These are phyloP conservation scores for Dalbergia cochinchinensis DNA, from an alignment of 306 rosid genomes.

Conservation along the genomic window DNA sequence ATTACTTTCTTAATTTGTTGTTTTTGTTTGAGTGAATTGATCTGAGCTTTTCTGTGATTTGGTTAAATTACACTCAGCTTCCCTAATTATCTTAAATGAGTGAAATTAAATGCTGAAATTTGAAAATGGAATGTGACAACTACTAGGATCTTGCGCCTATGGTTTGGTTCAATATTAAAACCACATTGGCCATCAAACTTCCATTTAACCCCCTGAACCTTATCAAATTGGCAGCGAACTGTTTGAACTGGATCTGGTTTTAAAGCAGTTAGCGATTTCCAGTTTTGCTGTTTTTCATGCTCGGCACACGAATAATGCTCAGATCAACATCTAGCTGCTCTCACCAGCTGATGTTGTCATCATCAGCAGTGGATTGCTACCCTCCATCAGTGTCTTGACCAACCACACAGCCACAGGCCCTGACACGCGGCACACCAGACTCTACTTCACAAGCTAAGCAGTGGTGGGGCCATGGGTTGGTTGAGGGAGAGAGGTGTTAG, in stretches of 20 bases:
- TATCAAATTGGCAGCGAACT: not conserved
- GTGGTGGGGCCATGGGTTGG: not conserved
- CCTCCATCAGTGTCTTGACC: not conserved
- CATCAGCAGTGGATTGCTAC: not conserved
- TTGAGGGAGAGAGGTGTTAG: not conserved
- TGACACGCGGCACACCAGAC: not conserved
- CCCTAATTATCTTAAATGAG: constrained; percentile 22
- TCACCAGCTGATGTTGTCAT: not conserved
- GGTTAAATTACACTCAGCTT: not conserved
- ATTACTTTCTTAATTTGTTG: constrained; percentile 16
- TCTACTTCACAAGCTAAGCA: too few species aligned
- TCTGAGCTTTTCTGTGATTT: constrained; percentile 10
- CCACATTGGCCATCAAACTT: not conserved
- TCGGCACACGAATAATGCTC: not conserved
- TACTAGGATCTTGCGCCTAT: not conserved
- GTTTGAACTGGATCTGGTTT: not conserved
- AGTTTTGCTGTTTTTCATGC: not conserved
- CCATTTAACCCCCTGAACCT: not conserved
- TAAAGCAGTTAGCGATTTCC: not conserved
- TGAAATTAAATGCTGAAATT: constrained; percentile 30
- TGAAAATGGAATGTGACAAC: constrained; percentile 24
- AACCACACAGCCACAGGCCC: not conserved
- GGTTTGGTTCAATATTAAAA: not conserved
- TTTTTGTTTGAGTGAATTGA: constrained; percentile 35
- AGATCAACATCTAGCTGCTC: not conserved